Base-by-base conservation (phyloP, 768 basidiomycete species). In the Kwoniella botswanensis region DNA sequence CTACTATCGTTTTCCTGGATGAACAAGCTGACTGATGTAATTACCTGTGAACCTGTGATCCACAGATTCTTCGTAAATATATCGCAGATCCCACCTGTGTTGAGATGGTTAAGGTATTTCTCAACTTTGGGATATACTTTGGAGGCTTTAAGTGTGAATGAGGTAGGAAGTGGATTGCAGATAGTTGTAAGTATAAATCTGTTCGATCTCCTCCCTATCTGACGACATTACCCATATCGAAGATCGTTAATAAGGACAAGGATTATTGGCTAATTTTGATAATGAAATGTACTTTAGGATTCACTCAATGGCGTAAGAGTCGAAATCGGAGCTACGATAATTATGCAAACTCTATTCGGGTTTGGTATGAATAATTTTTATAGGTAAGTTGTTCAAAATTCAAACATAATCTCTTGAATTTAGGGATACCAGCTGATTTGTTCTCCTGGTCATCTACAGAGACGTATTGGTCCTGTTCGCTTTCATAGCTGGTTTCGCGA, bases 41-140 rank as follows among this genome's bases (percentile, higher is more conserved):
- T 42, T 12, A n/a, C 54, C 4, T 6, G 17, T 17, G 3, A 17
- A n/a, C 54, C 4, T 6, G 17, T 17, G 3, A 17, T 22, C 54
- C 9, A 41, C 46, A 77, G 76, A 2, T 98, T 96, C 86, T 97
- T 97, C 81, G 93, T 96, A 63, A 92, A 96, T 81, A 87, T 96
- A 67, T 84, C 85, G 71, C 86, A 87, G 70, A 96, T 98, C 69
- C 94, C 95, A 3, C 92, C 92, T 2, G 93, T 95, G 1, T 87
- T 98, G 1, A 88, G 95, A 17, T 98, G 95, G 95, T 86, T 98
- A 64, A 91, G 95, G 79, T 98, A 93, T 91, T 76, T 95, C 68
- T 91, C 91, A 65, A 79, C 81, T 1, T 66, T 83, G 9, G 78
- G 79, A 24, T 86, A 84, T 68, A 76, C 82, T 0, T 78, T 86